Evolutionary conservation across 1,284 basidiomycete genomes (phyloP).

Genomic region (Irpex lacteus): DNA sequence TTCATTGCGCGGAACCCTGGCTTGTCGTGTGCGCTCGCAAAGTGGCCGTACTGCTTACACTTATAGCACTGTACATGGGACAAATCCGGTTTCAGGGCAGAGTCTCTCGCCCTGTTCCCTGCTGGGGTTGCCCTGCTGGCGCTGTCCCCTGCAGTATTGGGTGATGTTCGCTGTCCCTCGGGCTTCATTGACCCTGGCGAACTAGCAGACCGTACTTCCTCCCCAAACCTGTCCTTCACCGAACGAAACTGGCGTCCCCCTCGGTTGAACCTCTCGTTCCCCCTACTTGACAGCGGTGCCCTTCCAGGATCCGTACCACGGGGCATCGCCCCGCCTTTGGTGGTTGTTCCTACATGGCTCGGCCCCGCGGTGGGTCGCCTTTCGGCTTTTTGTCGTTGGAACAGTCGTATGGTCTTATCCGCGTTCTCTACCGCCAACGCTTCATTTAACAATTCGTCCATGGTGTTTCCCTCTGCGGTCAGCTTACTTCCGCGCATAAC

Average conservation of each 20-base stretch:
- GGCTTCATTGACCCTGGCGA: too few species aligned
- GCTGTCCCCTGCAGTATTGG: neutral
- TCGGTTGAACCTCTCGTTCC: too few species aligned
- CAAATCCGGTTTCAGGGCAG: neutral
- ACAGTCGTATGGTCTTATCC: neutral
- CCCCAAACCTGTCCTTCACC: too few species aligned
- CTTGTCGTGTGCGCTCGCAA: neutral
- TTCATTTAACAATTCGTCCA: neutral
- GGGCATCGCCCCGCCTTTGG: neutral
- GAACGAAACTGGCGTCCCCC: too few species aligned
- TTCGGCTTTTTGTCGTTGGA: neutral
- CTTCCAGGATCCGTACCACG: too few species aligned
- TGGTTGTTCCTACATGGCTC: neutral
- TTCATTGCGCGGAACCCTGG: neutral
- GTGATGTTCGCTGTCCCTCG: neutral
- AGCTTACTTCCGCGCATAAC: neutral
- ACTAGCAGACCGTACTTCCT: too few species aligned
- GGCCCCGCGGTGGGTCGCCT: neutral
- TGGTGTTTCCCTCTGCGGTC: neutral
- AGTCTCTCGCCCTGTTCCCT: neutral
- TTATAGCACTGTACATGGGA: neutral
- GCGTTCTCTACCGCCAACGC: neutral
- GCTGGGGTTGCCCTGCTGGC: neutral
- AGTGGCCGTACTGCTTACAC: neutral
- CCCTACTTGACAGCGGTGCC: too few species aligned